Percentiles rank a stretch among this genome's conserved stretches.
These are phyloP conservation scores for Scenedesmus sp. DNA, from an alignment of 163 green algal genomes.

Conservation along the genomic window DNA sequence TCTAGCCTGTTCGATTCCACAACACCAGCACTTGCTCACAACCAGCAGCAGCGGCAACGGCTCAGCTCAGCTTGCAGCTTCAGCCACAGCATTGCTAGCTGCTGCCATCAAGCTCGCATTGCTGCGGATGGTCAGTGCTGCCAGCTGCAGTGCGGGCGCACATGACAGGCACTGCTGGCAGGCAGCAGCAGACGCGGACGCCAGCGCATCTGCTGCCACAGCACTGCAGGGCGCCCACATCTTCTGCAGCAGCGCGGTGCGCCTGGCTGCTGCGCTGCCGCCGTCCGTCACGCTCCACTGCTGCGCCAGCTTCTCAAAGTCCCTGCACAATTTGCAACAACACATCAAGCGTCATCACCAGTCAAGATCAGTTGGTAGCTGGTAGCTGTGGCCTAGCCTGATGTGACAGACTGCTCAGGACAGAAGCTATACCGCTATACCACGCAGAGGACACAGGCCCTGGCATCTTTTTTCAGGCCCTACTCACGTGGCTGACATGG, in stretches of 20 bases:
- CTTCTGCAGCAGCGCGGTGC: background rate
- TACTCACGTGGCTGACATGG: background rate
- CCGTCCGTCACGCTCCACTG: background rate
- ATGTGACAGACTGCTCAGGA: no score
- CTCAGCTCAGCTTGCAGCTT: constrained; percentile 27
- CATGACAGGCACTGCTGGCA: background rate
- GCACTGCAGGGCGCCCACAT: constrained; percentile 14
- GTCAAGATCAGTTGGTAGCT: no score
- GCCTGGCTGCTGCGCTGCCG: constrained; percentile 11
- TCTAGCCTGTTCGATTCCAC: background rate
- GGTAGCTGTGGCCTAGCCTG: no score
- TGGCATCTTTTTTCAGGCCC: no score
- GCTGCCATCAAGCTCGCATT: constrained; percentile 36
- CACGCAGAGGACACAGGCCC: no score
- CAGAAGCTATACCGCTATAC: no score
- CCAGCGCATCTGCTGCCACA: background rate
- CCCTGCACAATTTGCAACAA: no score
- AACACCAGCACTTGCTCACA: background rate
- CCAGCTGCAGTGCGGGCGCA: background rate
- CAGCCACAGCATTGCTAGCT: constrained; percentile 30
- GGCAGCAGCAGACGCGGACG: constrained; percentile 12
- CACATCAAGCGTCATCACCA: no score
- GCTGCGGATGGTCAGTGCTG: background rate
- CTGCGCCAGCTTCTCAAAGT: background rate
- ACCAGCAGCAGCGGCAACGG: background rate